phyloP scores from a whole-genome alignment of 805 yeast genomes.

The Cyberlindnera saturnus region DNA sequence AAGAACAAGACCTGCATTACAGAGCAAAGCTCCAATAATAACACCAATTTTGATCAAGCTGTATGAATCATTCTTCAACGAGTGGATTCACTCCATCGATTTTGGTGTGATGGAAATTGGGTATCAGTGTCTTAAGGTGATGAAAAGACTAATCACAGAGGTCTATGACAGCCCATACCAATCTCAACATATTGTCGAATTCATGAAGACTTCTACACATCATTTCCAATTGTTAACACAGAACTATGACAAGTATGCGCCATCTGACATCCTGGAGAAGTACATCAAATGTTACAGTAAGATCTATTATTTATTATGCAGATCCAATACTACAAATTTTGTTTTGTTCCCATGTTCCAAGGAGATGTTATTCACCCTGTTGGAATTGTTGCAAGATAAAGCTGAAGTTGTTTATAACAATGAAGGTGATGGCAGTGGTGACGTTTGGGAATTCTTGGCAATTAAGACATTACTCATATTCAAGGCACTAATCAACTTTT shows the following conservation, averaged over 20 bases:
- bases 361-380: constrained; percentile 53
- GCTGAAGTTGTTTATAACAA: constrained; percentile 61
- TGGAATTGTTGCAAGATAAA: constrained; percentile 55
- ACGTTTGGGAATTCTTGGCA: constrained; percentile 70
- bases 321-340: constrained; percentile 62
- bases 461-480: constrained; percentile 60
- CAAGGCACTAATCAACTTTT: constrained; percentile 56
- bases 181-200: constrained; percentile 50
- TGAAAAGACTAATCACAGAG: constrained; percentile 68
- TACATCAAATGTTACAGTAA: constrained; percentile 73
- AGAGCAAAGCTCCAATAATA: constrained; percentile 58
- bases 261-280: constrained; percentile 47
- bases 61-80: constrained; percentile 53
- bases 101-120: constrained; percentile 64
- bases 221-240: constrained; percentile 55
- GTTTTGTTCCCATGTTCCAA: constrained; percentile 59
- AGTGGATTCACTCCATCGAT: constrained; percentile 49
- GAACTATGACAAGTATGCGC: constrained; percentile 43
- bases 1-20: constrained; percentile 71
- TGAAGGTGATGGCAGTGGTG: constrained; percentile 34
- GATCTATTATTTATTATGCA: constrained; percentile 54
- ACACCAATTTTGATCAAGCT: constrained; percentile 53
- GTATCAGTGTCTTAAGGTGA: constrained; percentile 67
- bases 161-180: constrained; percentile 71
- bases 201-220: constrained; percentile 47